Percentiles rank a stretch among this genome's conserved stretches.
These are phyloP conservation scores for Luzula sylvatica DNA, from an alignment of 176 grass and related monocot species.

Conservation along the genomic window DNA sequence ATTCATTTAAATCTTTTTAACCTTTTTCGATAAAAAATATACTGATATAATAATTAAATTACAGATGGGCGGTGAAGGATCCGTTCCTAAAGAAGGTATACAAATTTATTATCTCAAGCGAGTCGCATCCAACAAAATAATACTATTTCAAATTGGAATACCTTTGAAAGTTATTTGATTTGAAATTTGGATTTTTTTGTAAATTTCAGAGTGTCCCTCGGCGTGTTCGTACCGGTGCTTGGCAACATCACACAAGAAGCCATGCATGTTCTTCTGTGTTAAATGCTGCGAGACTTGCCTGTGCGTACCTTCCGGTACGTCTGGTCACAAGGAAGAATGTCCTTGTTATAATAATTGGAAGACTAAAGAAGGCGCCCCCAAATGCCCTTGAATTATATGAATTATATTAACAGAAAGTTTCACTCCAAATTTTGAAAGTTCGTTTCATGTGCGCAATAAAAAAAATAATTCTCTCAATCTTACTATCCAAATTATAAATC, in stretches of 20 bases:
- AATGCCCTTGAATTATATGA: constrained; percentile 36
- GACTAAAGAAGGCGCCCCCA: constrained; percentile 67
- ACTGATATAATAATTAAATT: neutral
- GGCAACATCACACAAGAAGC: constrained; percentile 68
- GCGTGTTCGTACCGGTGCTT: constrained; percentile 37
- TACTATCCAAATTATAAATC: too few relatives aligned
- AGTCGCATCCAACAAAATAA: too few relatives aligned
- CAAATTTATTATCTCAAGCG: too few relatives aligned
- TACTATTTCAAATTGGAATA: neutral
- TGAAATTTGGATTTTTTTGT: too few relatives aligned
- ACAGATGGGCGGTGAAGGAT: constrained; percentile 16
- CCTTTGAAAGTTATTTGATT: too few relatives aligned
- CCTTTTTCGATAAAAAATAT: too few relatives aligned
- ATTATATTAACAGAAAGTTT: too few relatives aligned
- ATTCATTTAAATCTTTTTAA: too few relatives aligned
- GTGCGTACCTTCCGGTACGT: constrained; percentile 54
- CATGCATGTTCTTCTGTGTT: constrained; percentile 66
- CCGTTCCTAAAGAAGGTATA: constrained; percentile 10
- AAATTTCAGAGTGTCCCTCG: constrained; percentile 29
- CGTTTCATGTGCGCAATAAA: too few relatives aligned
- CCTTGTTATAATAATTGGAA: constrained; percentile 74
- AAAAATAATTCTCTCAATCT: too few relatives aligned
- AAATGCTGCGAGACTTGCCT: constrained; percentile 63
- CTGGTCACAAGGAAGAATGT: constrained; percentile 61
- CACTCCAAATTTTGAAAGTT: too few relatives aligned